phyloP scores from a whole-genome alignment of 805 yeast genomes.

The Starmera caribaea region DNA sequence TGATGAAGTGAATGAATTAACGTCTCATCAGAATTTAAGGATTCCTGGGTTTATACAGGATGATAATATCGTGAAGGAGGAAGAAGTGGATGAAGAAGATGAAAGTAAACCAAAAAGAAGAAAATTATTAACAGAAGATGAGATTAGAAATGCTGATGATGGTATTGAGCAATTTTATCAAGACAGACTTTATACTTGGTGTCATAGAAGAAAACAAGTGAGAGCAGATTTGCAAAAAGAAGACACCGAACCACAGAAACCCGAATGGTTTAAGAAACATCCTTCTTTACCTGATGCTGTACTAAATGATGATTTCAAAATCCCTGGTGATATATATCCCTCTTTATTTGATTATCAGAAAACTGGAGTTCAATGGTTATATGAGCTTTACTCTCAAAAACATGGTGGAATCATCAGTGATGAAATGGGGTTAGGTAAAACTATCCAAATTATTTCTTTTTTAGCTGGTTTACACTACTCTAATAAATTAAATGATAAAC shows the following conservation, averaged over 20 bases:
- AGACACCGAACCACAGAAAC: slow-evolving; percentile 5
- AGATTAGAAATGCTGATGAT: slow-evolving; percentile 52
- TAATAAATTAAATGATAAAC: slow-evolving; percentile 52
- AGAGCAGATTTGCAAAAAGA: slow-evolving; percentile 21
- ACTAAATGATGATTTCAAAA: slow-evolving; percentile 54
- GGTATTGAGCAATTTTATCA: slow-evolving; percentile 68
- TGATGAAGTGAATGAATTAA: slow-evolving; percentile 1
- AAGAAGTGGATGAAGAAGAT: slow-evolving; percentile 13
- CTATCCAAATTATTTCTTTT: slow-evolving; percentile 86
- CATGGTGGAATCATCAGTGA: slow-evolving; percentile 96
- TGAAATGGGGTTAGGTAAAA: slow-evolving; percentile 97
- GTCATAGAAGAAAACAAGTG: slow-evolving; percentile 34
- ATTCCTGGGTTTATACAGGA: slow-evolving; percentile 13
- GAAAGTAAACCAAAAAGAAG: slow-evolving; percentile 6
- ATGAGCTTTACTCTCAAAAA: slow-evolving; percentile 82
- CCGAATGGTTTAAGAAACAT: slow-evolving; percentile 71
- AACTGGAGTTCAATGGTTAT: slow-evolving; percentile 96
- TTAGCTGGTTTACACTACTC: slow-evolving; percentile 87
- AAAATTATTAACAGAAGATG: slow-evolving; percentile 19
- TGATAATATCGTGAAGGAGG: slow-evolving; percentile 3
- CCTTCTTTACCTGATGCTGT: slow-evolving; percentile 70
- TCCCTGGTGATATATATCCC: slow-evolving; percentile 89
- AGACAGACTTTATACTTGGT: slow-evolving; percentile 54
- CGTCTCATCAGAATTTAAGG: slow-evolving; percentile 14
- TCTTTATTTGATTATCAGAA: slow-evolving; percentile 87